Conservation (phyloP, 306 rosid species). For the Prunus davidiana region DNA sequence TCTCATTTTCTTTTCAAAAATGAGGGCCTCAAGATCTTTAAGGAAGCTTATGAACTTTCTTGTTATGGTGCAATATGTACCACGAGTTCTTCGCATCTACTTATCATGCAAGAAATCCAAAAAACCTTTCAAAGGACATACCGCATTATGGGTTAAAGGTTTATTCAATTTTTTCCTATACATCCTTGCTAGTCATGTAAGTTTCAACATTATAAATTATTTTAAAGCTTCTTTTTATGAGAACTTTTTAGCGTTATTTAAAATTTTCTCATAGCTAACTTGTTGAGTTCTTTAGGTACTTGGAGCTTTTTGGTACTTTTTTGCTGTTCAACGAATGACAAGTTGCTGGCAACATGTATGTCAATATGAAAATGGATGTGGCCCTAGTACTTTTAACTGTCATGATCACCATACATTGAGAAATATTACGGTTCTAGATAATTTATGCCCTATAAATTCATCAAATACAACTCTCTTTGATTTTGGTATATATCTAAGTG, state of each 20-base stretch:
- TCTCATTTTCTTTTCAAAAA: slow-evolving; percentile 14
- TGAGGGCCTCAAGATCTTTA: slow-evolving; percentile 10
- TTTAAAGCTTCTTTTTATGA: too few relatives aligned
- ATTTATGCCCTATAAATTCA: background rate
- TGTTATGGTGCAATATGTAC: background rate
- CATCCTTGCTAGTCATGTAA: slow-evolving; percentile 20
- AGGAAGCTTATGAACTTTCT: slow-evolving; percentile 19
- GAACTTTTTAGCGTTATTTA: too few relatives aligned
- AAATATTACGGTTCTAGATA: background rate
- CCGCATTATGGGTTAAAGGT: background rate
- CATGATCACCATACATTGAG: background rate
- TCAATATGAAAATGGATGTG: background rate
- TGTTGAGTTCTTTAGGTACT: slow-evolving; percentile 5
- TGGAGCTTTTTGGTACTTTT: slow-evolving; percentile 18
- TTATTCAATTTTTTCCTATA: slow-evolving; percentile 1
- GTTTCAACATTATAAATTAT: background rate
- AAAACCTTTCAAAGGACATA: background rate
- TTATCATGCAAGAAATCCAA: background rate
- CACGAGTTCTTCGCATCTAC: slow-evolving; percentile 15
- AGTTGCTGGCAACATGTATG: slow-evolving; percentile 15
- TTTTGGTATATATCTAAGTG: background rate
- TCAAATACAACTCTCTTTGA: background rate
- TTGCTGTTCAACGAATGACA: slow-evolving; percentile 18
- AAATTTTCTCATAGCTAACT: background rate
- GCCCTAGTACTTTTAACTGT: background rate